Evolutionary conservation across 2,329 filamentous ascomycete genomes (phyloP).

Genomic region (Eutypella sp.): DNA sequence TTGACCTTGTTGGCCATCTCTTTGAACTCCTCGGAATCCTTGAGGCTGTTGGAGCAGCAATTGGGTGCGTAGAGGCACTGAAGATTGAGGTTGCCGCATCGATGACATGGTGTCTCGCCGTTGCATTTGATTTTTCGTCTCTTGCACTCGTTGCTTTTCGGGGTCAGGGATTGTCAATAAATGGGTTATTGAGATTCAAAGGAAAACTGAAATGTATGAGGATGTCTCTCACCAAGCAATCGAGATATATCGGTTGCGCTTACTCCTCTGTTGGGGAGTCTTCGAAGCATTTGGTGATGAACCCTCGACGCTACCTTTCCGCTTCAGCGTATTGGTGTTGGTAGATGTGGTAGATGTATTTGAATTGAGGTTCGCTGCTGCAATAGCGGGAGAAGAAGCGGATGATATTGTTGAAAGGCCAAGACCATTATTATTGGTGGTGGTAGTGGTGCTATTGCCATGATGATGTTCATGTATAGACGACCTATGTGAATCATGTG

Average conservation of each 20-base stretch:
- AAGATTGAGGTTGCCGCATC: constrained; percentile 64
- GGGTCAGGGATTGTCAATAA: constrained; percentile 1
- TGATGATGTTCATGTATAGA: no score
- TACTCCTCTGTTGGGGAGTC: constrained; percentile 44
- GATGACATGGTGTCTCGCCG: constrained; percentile 61
- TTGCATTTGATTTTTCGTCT: constrained; percentile 73
- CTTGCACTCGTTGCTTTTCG: constrained; percentile 63
- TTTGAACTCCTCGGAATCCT: constrained; percentile 87
- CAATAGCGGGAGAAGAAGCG: not conserved
- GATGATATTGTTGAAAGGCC: not conserved
- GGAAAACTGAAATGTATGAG: no score
- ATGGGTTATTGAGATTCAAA: no score
- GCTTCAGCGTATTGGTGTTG: constrained; percentile 14
- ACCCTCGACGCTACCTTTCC: constrained; percentile 21
- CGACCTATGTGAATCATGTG: no score
- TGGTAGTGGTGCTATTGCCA: no score
- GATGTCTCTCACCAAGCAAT: constrained; percentile 60
- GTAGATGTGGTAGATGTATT: no score
- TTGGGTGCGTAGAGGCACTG: constrained; percentile 62
- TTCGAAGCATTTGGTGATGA: constrained; percentile 9
- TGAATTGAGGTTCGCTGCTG: constrained; percentile 2
- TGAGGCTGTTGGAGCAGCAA: constrained; percentile 72
- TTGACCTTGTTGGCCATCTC: constrained; percentile 71
- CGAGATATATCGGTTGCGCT: constrained; percentile 59
- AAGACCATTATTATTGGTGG: no score